Evolutionary conservation across 2,329 filamentous ascomycete genomes (phyloP), one percentile per base, ranked within the genome.

Genomic region (Diplocarpon rosae): DNA sequence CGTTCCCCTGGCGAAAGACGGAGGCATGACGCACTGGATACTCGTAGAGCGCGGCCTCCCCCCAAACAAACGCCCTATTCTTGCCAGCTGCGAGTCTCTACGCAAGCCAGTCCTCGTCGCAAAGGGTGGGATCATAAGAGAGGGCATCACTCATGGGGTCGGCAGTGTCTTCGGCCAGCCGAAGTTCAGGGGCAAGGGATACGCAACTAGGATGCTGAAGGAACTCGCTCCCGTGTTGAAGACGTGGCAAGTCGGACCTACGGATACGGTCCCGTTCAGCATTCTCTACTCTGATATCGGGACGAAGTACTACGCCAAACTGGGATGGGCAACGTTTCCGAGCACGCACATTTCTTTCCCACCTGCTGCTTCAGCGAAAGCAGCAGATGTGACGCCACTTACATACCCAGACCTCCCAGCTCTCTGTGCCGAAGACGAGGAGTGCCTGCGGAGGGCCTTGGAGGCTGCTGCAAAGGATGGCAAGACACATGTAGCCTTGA

Each of bases 201-300:
- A 95, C 64, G 87, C 85, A 0, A 75, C 73, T 45, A 72, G 81
- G 44, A 89, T 92, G 80, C 74, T 89, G 62, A 62, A 63, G 34
- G 78, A 89, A 54, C 60, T 92, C 30, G 78, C 73, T 12, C 64
- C 66, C 40, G 66, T 64, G 42, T 57, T 80, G 34, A 67, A 69
- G 50, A 71, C 65, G 2, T 73, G 73, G 65, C 71, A 77, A 53
- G 64, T 66, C 46, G 68, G 68, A 27, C 59, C 64, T 31, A 62
- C 65, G 1, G 45, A 45, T 1, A 41, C 49, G 61, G 51, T 63
- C 24, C 48, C 76, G 12, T 92, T 90, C 63, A 89, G 85, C 0
- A 75, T 93, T 7, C 70, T 95, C 8, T 95, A 80, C 64, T 94
- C 87, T 8, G 86, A 93, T 57, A 88, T 93, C 52, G 86, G 89